Evolutionary conservation across 495 filamentous ascomycete genomes (phyloP).

Genomic region (Penicillium coprophilum): DNA sequence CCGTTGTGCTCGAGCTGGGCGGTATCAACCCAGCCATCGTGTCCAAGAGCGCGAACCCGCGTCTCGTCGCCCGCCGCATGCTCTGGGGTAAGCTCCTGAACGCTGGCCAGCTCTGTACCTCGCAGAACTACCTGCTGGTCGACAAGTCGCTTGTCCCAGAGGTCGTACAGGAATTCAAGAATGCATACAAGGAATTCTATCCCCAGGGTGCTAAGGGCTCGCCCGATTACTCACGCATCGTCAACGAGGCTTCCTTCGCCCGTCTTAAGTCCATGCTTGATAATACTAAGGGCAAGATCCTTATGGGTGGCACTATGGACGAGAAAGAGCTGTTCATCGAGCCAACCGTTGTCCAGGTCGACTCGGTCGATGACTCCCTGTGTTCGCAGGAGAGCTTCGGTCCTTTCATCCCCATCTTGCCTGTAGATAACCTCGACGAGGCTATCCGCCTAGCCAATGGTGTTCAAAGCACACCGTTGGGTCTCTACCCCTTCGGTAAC

Average conservation of each 20-base stretch:
- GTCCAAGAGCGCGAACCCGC: conserved; percentile 74
- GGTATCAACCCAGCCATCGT: conserved; percentile 90
- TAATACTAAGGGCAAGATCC: conserved; percentile 74
- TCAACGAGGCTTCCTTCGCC: conserved; percentile 73
- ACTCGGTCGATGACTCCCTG: conserved; percentile 72
- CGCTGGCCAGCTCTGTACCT: conserved; percentile 85
- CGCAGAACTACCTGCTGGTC: conserved; percentile 84
- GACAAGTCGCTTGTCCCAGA: conserved; percentile 68
- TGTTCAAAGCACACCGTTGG: conserved; percentile 77
- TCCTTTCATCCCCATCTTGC: conserved; percentile 77
- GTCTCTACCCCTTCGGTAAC: conserved; percentile 79
- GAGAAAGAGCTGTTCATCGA: conserved; percentile 78
- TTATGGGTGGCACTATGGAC: conserved; percentile 81
- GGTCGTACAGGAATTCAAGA: conserved; percentile 74
- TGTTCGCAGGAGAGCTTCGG: conserved; percentile 85
- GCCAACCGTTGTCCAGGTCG: conserved; percentile 78
- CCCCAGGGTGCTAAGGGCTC: conserved; percentile 76
- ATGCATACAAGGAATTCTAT: conserved; percentile 73
- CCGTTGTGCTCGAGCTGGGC: conserved; percentile 84
- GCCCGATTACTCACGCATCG: conserved; percentile 72
- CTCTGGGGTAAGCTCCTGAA: conserved; percentile 86
- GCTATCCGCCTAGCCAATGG: conserved; percentile 74
- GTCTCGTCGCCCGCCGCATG: conserved; percentile 78
- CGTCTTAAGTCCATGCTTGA: conserved; percentile 90
- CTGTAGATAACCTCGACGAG: conserved; percentile 73